These are phyloP conservation scores for Tylopilus intermedius DNA, from an alignment of 768 basidiomycete species.

Conservation along the genomic window DNA sequence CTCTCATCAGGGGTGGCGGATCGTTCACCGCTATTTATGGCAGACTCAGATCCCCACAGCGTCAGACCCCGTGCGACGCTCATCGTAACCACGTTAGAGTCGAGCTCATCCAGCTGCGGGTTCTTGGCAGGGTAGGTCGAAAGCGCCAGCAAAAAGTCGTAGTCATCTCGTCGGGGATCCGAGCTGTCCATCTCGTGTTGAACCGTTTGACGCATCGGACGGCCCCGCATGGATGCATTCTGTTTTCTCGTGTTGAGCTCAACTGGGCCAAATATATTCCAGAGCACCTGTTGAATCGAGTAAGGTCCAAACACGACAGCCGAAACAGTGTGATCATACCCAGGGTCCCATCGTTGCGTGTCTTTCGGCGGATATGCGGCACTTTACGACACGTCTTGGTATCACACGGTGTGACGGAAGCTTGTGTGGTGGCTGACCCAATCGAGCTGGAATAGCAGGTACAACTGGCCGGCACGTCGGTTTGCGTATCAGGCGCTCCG, in stretches of 20 bases:
- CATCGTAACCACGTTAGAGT: slow-evolving; percentile 44
- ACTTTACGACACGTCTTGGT: slow-evolving; percentile 38
- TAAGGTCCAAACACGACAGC: not conserved
- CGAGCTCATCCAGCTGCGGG: slow-evolving; percentile 41
- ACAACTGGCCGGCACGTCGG: slow-evolving; percentile 32
- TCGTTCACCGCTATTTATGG: not conserved
- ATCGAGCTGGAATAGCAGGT: slow-evolving; percentile 29
- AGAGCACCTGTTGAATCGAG: slow-evolving; percentile 37
- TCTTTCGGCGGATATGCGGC: slow-evolving; percentile 45
- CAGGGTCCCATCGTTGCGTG: slow-evolving; percentile 50
- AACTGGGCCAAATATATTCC: slow-evolving; percentile 38
- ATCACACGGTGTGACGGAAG: slow-evolving; percentile 51
- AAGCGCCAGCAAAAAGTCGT: slow-evolving; percentile 46
- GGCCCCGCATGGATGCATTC: slow-evolving; percentile 39
- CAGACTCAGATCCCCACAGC: slow-evolving; percentile 37
- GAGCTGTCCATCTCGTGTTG: slow-evolving; percentile 9
- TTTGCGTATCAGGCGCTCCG: slow-evolving; percentile 18
- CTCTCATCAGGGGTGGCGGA: slow-evolving; percentile 1
- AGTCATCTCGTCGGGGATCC: slow-evolving; percentile 38
- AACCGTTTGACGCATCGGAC: slow-evolving; percentile 16
- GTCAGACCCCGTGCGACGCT: slow-evolving; percentile 46
- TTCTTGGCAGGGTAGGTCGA: slow-evolving; percentile 40
- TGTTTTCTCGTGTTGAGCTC: slow-evolving; percentile 36
- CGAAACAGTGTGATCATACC: slow-evolving; percentile 36
- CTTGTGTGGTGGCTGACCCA: slow-evolving; percentile 36